Conservation (phyloP, 441 rosid species). For the Erysimum cheiri region DNA sequence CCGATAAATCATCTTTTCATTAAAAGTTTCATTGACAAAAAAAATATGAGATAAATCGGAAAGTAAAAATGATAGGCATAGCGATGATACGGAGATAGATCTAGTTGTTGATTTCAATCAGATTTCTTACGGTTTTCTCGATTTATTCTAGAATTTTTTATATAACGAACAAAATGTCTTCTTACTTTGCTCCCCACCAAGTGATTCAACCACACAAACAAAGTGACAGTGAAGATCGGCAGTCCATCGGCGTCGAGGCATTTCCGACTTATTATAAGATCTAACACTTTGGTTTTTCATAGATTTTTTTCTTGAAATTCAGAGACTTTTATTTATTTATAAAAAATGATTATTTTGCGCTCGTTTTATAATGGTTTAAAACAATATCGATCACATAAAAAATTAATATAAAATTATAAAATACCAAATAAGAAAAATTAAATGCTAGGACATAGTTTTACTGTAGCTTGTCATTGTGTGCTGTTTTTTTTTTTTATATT, state of each 20-base stretch:
- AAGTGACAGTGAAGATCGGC: conserved; percentile 48
- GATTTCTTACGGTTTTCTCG: not conserved
- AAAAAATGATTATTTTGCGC: not conserved
- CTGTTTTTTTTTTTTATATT: too few species aligned
- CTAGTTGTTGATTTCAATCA: too few species aligned
- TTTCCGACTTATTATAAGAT: conserved; percentile 48
- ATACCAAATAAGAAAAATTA: too few species aligned
- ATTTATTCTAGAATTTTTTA: not conserved
- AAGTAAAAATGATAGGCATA: not conserved
- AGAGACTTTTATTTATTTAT: not conserved
- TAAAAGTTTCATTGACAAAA: not conserved
- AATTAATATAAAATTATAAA: not conserved
- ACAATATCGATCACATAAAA: not conserved
- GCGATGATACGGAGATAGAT: not conserved
- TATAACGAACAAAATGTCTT: not conserved
- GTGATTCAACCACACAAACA: conserved; percentile 48
- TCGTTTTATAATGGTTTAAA: not conserved
- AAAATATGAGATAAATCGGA: not conserved
- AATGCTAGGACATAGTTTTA: too few species aligned
- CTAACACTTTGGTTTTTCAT: conserved; percentile 4
- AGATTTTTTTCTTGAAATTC: not conserved
- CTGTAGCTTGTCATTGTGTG: not conserved
- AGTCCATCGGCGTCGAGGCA: conserved; percentile 52
- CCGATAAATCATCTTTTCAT: not conserved
- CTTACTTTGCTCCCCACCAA: conserved; percentile 61